Percentiles rank a stretch among this genome's conserved stretches.
phyloP scores from a whole-genome alignment of 495 filamentous ascomycete species.

The Patellaria atrata region DNA sequence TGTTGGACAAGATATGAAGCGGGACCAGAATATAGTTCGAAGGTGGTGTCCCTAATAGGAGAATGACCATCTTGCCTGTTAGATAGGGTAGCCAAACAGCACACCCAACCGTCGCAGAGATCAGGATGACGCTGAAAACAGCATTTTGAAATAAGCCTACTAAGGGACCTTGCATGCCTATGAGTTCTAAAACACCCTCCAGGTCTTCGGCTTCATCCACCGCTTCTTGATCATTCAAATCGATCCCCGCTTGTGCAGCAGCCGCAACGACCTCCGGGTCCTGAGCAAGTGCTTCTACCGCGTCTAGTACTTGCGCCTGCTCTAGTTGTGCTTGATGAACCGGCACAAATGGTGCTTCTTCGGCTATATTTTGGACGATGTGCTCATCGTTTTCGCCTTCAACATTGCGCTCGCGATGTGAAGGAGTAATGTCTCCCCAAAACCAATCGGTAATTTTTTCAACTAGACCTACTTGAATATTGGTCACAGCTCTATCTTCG shows the following conservation, averaged over 20 bases:
- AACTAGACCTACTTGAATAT: conserved; percentile 7
- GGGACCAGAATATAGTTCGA: conserved; percentile 53
- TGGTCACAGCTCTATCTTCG: no score
- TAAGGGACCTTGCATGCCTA: conserved; percentile 90
- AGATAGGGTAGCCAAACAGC: conserved; percentile 88
- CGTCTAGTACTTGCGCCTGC: conserved; percentile 22
- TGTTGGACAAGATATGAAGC: conserved; percentile 49
- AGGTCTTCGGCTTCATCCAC: conserved; percentile 85
- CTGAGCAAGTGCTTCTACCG: conserved; percentile 9
- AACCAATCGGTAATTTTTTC: conserved; percentile 37
- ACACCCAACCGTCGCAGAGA: conserved; percentile 67
- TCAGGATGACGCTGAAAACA: conserved; percentile 80
- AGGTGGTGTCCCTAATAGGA: conserved; percentile 65
- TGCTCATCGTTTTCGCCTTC: conserved; percentile 41
- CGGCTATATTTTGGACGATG: conserved; percentile 39
- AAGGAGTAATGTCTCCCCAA: conserved; percentile 42
- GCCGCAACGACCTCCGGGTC: conserved; percentile 30
- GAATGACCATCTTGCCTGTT: conserved; percentile 67
- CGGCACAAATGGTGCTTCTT: conserved; percentile 51
- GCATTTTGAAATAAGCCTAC: conserved; percentile 84
- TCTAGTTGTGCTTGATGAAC: conserved; percentile 26
- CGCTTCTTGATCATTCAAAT: conserved; percentile 39
- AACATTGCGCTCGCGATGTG: conserved; percentile 1
- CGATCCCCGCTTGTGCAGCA: conserved; percentile 35
- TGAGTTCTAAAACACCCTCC: conserved; percentile 91